phyloP scores from a whole-genome alignment of 768 basidiomycete species.

The Lactarius quietus region DNA sequence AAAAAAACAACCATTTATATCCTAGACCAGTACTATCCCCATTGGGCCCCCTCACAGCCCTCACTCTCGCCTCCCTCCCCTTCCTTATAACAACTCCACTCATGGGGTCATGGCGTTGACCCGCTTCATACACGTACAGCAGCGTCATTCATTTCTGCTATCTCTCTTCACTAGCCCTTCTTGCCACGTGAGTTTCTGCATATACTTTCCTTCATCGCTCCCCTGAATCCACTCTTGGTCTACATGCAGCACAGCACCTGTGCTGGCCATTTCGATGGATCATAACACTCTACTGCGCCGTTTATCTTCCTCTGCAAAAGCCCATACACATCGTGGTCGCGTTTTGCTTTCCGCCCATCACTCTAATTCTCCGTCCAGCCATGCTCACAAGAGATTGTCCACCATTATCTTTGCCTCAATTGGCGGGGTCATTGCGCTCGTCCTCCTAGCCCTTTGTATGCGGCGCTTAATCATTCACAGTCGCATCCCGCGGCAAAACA shows the following conservation, averaged over 20 bases:
- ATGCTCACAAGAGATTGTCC: slow-evolving; percentile 25
- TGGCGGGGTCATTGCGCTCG: slow-evolving; percentile 39
- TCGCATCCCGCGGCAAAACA: slow-evolving; percentile 45
- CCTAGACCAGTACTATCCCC: no score
- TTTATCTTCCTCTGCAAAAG: not conserved
- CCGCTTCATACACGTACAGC: not conserved
- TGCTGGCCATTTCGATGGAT: not conserved
- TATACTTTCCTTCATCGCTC: no score
- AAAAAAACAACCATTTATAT: no score
- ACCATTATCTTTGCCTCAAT: slow-evolving; percentile 46
- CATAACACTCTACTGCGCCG: not conserved
- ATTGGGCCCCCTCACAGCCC: no score
- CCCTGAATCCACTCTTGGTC: not conserved
- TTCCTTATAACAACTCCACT: not conserved
- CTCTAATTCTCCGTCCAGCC: not conserved
- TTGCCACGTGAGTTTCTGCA: slow-evolving; percentile 6
- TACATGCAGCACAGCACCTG: not conserved
- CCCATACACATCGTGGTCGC: not conserved
- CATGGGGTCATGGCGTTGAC: not conserved
- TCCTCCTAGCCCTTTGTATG: slow-evolving; percentile 36
- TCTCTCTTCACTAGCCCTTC: not conserved
- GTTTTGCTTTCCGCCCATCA: not conserved
- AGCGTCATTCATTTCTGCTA: not conserved
- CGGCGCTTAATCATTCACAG: slow-evolving; percentile 45
- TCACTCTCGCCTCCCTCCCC: not conserved